A percentile compares a stretch with the other conserved stretches of the same genome.
Evolutionary conservation across 1,284 basidiomycete genomes (phyloP).

Genomic region (Cutaneotrichosporon sp.): DNA sequence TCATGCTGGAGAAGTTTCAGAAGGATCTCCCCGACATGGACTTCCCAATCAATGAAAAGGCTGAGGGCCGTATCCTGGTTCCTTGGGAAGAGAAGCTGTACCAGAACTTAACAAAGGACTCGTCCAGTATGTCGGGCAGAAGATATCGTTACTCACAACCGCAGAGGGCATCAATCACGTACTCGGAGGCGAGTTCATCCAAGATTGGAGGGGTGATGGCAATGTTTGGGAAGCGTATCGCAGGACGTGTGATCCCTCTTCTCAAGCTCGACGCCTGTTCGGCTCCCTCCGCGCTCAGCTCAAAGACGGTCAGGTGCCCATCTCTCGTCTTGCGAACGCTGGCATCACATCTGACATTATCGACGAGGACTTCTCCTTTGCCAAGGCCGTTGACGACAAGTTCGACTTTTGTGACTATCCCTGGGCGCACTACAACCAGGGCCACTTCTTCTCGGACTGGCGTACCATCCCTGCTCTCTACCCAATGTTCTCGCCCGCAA

Average conservation of each 20-base stretch:
- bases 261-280: constrained; percentile 73
- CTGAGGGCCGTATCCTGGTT: constrained; percentile 83
- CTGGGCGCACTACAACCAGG: constrained; percentile 75
- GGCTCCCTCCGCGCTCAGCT: constrained; percentile 59
- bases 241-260: constrained; percentile 74
- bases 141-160: neutral
- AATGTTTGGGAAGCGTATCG: constrained; percentile 88
- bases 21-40: constrained; percentile 79
- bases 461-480: constrained; percentile 75
- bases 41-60: constrained; percentile 82
- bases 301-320: constrained; percentile 48
- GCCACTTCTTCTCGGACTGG: constrained; percentile 95
- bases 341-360: constrained; percentile 44
- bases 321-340: constrained; percentile 46
- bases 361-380: constrained; percentile 61
- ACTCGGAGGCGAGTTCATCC: constrained; percentile 62
- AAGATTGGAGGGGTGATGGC: constrained; percentile 77
- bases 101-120: constrained; percentile 60
- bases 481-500: constrained; percentile 85
- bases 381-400: constrained; percentile 56
- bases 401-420: constrained; percentile 75
- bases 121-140: constrained; percentile 41
- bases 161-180: constrained; percentile 59
- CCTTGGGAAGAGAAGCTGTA: constrained; percentile 73
- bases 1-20: constrained; percentile 68